Percentiles rank a stretch among this genome's conserved stretches.
These are phyloP conservation scores for Hymenoscyphus occultus DNA, from an alignment of 2,329 filamentous ascomycete species.

Conservation along the genomic window DNA sequence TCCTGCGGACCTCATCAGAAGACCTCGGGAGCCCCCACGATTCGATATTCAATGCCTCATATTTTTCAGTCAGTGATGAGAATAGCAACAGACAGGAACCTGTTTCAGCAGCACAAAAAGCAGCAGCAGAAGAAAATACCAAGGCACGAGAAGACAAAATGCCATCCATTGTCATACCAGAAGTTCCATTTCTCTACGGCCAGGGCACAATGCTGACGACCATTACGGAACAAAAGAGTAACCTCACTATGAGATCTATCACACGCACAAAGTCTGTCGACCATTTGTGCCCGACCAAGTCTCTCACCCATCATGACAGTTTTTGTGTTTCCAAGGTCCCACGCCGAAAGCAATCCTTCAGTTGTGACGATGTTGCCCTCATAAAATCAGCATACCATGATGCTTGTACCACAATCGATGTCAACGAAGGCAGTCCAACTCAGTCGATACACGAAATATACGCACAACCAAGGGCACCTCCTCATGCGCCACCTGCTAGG, in stretches of 20 bases:
- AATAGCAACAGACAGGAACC: constrained; percentile 24
- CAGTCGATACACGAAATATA: constrained; percentile 31
- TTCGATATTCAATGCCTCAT: constrained; percentile 41
- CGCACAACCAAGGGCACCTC: constrained; percentile 32
- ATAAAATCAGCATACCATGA: constrained; percentile 35
- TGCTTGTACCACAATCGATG: constrained; percentile 29
- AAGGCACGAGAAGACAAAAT: constrained; percentile 5
- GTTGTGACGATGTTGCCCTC: constrained; percentile 35
- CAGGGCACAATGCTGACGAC: constrained; percentile 41
- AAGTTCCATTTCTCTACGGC: constrained; percentile 39
- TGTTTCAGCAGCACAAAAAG: constrained; percentile 9
- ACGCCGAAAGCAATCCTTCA: constrained; percentile 38
- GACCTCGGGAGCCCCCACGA: constrained; percentile 38
- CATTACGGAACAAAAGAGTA: constrained; percentile 43
- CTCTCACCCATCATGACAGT: constrained; percentile 32
- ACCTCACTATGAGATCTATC: constrained; percentile 36
- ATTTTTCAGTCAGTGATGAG: constrained; percentile 37
- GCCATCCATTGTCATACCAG: constrained; percentile 11
- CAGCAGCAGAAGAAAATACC: constrained; percentile 22
- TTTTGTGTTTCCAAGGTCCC: constrained; percentile 30
- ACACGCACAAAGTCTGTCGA: constrained; percentile 30
- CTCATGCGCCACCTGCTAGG: constrained; percentile 31
- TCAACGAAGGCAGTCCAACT: constrained; percentile 18
- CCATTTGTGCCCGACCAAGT: constrained; percentile 20
- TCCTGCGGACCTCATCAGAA: constrained; percentile 39